phyloP scores from a whole-genome alignment of 2,329 filamentous ascomycete species.

The Curvularia lunata region DNA sequence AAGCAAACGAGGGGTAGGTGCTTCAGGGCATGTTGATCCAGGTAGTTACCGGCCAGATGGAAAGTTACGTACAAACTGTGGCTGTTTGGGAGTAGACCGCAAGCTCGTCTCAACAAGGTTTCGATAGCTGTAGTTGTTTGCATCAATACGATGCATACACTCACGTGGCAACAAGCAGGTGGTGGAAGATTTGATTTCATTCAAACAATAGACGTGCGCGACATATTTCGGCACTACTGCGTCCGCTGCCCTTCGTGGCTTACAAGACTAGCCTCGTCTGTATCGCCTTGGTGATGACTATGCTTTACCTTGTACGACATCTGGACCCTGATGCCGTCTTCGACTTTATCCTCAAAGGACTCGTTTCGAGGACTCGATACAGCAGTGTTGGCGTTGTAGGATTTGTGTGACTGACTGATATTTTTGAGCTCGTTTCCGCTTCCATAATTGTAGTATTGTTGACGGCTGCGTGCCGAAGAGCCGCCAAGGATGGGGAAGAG shows the following conservation, averaged over 20 bases:
- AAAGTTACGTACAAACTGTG: neutral
- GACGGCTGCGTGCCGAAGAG: conserved; percentile 35
- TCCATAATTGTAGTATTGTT: conserved; percentile 37
- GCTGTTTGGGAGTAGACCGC: neutral
- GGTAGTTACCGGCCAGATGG: neutral
- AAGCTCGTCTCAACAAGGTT: neutral
- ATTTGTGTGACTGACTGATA: conserved; percentile 18
- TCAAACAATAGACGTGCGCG: neutral
- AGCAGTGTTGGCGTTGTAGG: conserved; percentile 15
- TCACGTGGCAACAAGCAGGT: neutral
- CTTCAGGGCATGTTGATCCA: conserved; percentile 5
- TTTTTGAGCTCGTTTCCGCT: conserved; percentile 30
- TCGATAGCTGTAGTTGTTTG: neutral
- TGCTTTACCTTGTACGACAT: conserved; percentile 28
- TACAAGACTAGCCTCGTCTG: conserved; percentile 28
- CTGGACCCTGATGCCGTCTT: conserved; percentile 28
- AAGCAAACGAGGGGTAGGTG: conserved; percentile 2
- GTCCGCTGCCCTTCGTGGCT: conserved; percentile 8
- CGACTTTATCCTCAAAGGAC: conserved; percentile 9
- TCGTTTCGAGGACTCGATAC: conserved; percentile 7
- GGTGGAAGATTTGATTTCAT: neutral
- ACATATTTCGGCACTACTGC: neutral
- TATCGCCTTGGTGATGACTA: conserved; percentile 18
- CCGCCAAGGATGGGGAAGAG: conserved; percentile 47
- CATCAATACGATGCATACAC: neutral